phyloP scores from a whole-genome alignment of 208 protist species.

The Trypanosoma brucei region DNA sequence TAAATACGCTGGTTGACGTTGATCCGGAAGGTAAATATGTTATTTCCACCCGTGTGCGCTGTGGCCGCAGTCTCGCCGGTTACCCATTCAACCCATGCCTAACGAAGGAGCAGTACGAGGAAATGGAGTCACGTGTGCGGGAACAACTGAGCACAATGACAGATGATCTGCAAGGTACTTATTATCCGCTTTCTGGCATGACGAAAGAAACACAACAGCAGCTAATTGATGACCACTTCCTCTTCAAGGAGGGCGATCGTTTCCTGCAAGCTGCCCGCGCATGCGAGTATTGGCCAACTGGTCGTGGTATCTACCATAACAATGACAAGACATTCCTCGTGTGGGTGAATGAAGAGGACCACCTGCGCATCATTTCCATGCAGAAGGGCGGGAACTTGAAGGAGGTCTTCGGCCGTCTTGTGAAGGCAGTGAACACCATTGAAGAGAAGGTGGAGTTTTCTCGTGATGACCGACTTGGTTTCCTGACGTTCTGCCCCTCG shows the following conservation, averaged over 20 bases:
- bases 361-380: slow-evolving; percentile 61
- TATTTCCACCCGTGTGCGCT: slow-evolving; percentile 40
- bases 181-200: slow-evolving; percentile 50
- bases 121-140: slow-evolving; percentile 35
- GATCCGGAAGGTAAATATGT: slow-evolving; percentile 48
- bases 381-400: slow-evolving; percentile 50
- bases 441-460: slow-evolving; percentile 37
- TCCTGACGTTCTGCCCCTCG: slow-evolving; percentile 46
- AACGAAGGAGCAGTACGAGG: slow-evolving; percentile 27
- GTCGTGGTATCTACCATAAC: slow-evolving; percentile 63
- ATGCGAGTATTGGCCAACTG: slow-evolving; percentile 51
- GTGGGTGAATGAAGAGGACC: slow-evolving; percentile 65
- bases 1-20: slow-evolving; percentile 24
- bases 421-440: slow-evolving; percentile 21
- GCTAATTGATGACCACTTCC: slow-evolving; percentile 45
- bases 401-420: slow-evolving; percentile 44
- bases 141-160: slow-evolving; percentile 24
- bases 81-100: slow-evolving; percentile 43
- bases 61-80: slow-evolving; percentile 35
- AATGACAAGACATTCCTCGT: slow-evolving; percentile 51
- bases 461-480: slow-evolving; percentile 34
- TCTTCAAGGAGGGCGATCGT: slow-evolving; percentile 64
- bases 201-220: slow-evolving; percentile 42
- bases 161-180: slow-evolving; percentile 39
- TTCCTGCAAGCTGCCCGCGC: slow-evolving; percentile 46